A percentile compares a stretch with the other conserved stretches of the same genome.
Conservation (phyloP, 805 yeast species). For the Debaryomyces prosopidis region DNA sequence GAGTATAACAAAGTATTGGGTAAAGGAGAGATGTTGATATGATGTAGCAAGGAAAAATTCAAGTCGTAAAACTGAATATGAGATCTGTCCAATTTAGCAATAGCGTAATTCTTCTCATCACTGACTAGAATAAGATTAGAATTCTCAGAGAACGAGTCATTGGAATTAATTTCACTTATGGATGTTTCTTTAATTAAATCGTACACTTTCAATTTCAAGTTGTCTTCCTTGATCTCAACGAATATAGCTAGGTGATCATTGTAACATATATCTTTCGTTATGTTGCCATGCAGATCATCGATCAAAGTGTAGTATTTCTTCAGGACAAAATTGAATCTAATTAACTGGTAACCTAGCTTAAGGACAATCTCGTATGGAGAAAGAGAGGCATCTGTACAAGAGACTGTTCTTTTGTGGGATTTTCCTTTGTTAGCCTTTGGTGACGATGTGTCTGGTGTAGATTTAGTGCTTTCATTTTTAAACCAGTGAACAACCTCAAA, state of each 20-base stretch:
- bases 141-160: not conserved
- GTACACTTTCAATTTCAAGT: slow-evolving; percentile 2
- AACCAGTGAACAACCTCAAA: slow-evolving; percentile 18
- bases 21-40: not conserved
- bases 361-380: slow-evolving; percentile 16
- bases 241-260: not conserved
- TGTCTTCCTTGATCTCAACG: not conserved
- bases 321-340: slow-evolving; percentile 17
- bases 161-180: not conserved
- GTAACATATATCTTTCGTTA: not conserved
- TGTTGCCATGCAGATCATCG: slow-evolving; percentile 1
- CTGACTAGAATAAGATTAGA: not conserved
- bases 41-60: not conserved
- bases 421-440: slow-evolving; percentile 6
- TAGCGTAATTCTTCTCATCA: not conserved
- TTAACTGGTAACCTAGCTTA: slow-evolving; percentile 13
- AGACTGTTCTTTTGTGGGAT: slow-evolving; percentile 5
- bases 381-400: slow-evolving; percentile 10
- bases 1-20: not conserved
- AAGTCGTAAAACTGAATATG: not conserved
- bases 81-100: not conserved
- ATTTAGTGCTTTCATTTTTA: slow-evolving; percentile 1
- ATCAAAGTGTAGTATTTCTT: slow-evolving; percentile 7
- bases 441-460: slow-evolving; percentile 2
- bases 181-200: slow-evolving; percentile 1